Conservation (phyloP, 768 basidiomycete species). For the Nidularia sp. region DNA sequence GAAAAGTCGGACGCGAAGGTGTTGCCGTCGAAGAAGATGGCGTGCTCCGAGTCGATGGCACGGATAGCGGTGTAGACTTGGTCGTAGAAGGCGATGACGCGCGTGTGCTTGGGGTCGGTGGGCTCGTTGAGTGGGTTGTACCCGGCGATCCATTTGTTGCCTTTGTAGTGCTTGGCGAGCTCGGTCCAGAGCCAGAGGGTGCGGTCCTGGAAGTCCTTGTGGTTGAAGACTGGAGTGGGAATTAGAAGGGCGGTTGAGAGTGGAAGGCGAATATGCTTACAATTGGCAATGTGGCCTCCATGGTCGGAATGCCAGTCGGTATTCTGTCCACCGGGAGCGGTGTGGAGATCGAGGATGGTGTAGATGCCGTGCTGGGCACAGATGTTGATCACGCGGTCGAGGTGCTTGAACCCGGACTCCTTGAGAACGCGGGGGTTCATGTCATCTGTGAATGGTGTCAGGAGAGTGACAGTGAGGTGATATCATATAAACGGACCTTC, state of each 20-base stretch:
- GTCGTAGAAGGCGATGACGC: constrained; percentile 66
- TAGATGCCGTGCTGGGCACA: constrained; percentile 76
- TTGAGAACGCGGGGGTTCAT: constrained; percentile 78
- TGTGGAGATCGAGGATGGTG: constrained; percentile 79
- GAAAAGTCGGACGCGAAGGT: constrained; percentile 81
- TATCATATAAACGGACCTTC: constrained; percentile 35
- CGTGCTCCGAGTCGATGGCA: constrained; percentile 62
- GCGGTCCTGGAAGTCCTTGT: constrained; percentile 84
- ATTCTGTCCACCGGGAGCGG: constrained; percentile 72
- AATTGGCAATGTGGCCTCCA: constrained; percentile 64
- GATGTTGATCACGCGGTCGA: constrained; percentile 74
- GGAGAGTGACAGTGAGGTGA: background rate
- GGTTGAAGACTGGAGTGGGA: constrained; percentile 56
- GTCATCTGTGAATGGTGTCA: constrained; percentile 39
- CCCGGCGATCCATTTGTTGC: constrained; percentile 80
- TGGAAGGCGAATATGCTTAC: constrained; percentile 17
- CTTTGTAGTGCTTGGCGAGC: constrained; percentile 71
- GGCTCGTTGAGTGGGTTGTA: constrained; percentile 87
- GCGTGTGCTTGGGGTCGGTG: constrained; percentile 63
- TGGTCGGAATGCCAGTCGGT: constrained; percentile 79
- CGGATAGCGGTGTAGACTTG: constrained; percentile 69
- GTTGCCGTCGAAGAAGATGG: constrained; percentile 81
- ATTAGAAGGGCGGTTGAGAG: background rate
- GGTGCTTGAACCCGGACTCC: constrained; percentile 71
- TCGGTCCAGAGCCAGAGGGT: constrained; percentile 74